Conservation (phyloP, 2,329 filamentous ascomycete species). For the Aurifilum marmelostoma region DNA sequence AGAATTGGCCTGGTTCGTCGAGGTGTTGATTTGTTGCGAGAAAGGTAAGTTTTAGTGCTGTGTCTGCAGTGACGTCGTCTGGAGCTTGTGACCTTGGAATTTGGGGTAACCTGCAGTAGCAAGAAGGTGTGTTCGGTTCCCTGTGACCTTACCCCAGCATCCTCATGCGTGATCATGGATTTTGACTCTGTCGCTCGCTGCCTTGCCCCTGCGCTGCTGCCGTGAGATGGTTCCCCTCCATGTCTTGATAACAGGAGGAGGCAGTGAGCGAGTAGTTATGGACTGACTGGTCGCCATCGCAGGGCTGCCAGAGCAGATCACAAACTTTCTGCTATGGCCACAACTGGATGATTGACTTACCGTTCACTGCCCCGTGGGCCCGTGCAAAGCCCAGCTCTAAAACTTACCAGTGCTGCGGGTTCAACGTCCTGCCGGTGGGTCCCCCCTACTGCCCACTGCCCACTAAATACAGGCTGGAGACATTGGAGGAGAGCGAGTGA, state of each 20-base stretch:
- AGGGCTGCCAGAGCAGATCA: background rate
- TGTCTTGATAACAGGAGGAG: background rate
- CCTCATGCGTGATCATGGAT: background rate
- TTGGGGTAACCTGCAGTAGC: background rate
- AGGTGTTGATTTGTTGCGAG: background rate
- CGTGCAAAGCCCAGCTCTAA: background rate
- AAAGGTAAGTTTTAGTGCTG: background rate
- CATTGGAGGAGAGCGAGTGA: constrained; percentile 2
- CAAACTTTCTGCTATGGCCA: background rate
- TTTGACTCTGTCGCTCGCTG: background rate
- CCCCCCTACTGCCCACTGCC: background rate
- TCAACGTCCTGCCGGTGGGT: background rate
- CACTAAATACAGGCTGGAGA: background rate
- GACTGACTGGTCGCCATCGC: background rate
- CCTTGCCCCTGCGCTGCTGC: background rate
- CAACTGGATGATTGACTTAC: background rate
- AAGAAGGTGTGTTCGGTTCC: background rate
- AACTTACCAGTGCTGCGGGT: constrained; percentile 10
- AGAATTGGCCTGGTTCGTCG: background rate
- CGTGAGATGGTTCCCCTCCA: too few relatives aligned
- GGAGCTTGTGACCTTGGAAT: background rate
- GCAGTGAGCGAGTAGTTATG: too few relatives aligned
- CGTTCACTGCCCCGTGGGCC: background rate
- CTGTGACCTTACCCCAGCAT: background rate
- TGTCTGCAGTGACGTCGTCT: constrained; percentile 1